Conservation (phyloP, 345 rosid species). For the Laguncularia racemosa region DNA sequence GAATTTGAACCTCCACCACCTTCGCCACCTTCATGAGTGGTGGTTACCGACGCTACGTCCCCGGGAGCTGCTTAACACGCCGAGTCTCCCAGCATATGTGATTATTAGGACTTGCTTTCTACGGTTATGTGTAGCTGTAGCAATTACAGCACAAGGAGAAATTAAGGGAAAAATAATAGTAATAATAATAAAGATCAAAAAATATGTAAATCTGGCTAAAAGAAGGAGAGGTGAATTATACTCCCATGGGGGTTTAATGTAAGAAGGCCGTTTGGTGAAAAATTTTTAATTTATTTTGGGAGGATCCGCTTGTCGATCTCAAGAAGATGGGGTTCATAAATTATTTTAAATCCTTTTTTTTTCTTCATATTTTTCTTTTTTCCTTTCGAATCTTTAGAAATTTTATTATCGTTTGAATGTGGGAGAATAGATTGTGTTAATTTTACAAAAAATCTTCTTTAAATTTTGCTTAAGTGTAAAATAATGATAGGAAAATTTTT, state of each 20-base stretch:
- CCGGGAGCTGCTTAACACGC: conserved; percentile 5
- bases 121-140: background rate
- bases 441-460: too few relatives aligned
- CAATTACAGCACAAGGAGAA: conserved; percentile 1
- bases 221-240: background rate
- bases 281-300: conserved; percentile 29
- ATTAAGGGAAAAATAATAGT: too few relatives aligned
- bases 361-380: background rate
- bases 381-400: conserved; percentile 25
- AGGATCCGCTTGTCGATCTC: conserved; percentile 75
- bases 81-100: conserved; percentile 7
- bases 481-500: too few relatives aligned
- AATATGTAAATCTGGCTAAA: background rate
- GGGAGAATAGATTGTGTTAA: too few relatives aligned
- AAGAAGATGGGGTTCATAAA: conserved; percentile 32
- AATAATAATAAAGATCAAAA: too few relatives aligned
- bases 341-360: background rate
- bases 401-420: conserved; percentile 14
- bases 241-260: conserved; percentile 45
- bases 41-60: conserved; percentile 1
- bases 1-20: conserved; percentile 19
- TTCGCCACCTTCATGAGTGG: background rate
- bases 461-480: too few relatives aligned
- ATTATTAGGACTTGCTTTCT: background rate
- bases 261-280: conserved; percentile 31